Evolutionary conservation across 164 flowering plant species (phyloP).

Genomic region (Aristolochia contorta): DNA sequence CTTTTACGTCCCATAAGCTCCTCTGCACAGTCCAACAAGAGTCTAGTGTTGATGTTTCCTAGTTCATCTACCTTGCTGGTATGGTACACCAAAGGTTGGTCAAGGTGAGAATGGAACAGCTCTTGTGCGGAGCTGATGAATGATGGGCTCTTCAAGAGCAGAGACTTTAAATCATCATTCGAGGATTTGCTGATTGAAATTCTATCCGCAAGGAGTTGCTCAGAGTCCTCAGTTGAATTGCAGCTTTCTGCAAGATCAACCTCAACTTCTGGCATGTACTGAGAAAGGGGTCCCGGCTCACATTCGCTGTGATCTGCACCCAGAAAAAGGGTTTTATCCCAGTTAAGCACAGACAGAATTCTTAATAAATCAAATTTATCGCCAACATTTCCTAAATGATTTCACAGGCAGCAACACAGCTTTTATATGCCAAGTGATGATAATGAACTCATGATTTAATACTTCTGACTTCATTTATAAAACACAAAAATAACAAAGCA

Average conservation of each 20-base stretch:
- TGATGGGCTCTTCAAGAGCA: conserved; percentile 39
- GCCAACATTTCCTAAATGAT: neutral
- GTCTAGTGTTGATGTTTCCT: conserved; percentile 9
- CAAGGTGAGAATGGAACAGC: conserved; percentile 28
- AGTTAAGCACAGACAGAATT: neutral
- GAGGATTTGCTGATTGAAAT: conserved; percentile 6
- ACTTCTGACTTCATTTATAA: too few relatives aligned
- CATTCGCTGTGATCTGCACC: conserved; percentile 16
- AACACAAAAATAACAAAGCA: too few relatives aligned
- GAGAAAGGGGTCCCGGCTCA: conserved; percentile 9
- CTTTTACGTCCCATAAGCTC: conserved; percentile 44
- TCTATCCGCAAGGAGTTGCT: conserved; percentile 4
- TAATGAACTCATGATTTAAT: too few relatives aligned
- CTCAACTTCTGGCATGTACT: conserved; percentile 2
- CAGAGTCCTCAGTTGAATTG: conserved; percentile 15
- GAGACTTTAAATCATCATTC: conserved; percentile 9
- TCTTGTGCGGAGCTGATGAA: conserved; percentile 43
- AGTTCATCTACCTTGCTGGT: conserved; percentile 8
- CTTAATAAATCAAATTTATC: neutral
- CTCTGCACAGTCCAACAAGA: conserved; percentile 47
- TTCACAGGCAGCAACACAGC: too few relatives aligned
- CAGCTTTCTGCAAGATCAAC: conserved; percentile 8
- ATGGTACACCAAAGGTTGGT: conserved; percentile 9
- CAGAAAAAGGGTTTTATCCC: too few relatives aligned
- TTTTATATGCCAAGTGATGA: too few relatives aligned